These are phyloP conservation scores for Eimeria acervulina DNA, from an alignment of 169 alveolate species.

Conservation along the genomic window DNA sequence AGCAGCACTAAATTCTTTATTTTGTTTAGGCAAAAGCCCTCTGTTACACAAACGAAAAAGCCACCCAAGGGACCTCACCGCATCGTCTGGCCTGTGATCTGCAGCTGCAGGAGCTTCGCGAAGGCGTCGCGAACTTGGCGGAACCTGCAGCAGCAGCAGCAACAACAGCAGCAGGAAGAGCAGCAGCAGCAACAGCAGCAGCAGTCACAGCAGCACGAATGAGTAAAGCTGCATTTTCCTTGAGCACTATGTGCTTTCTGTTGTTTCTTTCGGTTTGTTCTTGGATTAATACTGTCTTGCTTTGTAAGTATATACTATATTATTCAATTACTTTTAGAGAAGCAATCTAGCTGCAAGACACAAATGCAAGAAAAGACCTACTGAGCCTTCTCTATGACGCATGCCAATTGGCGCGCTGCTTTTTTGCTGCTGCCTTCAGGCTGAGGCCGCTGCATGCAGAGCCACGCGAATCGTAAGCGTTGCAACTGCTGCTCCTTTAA, in stretches of 20 bases:
- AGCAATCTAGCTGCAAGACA: too few relatives aligned
- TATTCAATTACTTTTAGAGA: too few relatives aligned
- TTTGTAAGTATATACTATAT: too few relatives aligned
- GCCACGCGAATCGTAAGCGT: constrained; percentile 33
- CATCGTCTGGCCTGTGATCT: constrained; percentile 26
- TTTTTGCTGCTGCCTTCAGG: background rate
- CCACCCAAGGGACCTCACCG: constrained; percentile 18
- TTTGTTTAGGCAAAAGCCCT: too few relatives aligned
- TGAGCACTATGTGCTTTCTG: too few relatives aligned
- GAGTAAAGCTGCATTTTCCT: background rate
- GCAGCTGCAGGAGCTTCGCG: constrained; percentile 14
- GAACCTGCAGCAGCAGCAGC: too few relatives aligned
- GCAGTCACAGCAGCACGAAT: background rate
- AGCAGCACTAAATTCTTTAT: too few relatives aligned
- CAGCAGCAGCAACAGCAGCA: background rate
- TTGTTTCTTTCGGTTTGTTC: background rate
- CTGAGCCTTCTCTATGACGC: constrained; percentile 7
- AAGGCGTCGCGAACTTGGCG: constrained; percentile 20
- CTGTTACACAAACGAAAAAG: too few relatives aligned
- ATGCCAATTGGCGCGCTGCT: constrained; percentile 2
- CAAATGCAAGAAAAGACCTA: background rate
- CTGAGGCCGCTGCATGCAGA: background rate
- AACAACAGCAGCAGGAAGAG: too few relatives aligned
- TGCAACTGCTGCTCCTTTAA: constrained; percentile 40
- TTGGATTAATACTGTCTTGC: too few relatives aligned